These are phyloP conservation scores for Penicillium argentinense DNA, from an alignment of 495 filamentous ascomycete species.

Conservation along the genomic window DNA sequence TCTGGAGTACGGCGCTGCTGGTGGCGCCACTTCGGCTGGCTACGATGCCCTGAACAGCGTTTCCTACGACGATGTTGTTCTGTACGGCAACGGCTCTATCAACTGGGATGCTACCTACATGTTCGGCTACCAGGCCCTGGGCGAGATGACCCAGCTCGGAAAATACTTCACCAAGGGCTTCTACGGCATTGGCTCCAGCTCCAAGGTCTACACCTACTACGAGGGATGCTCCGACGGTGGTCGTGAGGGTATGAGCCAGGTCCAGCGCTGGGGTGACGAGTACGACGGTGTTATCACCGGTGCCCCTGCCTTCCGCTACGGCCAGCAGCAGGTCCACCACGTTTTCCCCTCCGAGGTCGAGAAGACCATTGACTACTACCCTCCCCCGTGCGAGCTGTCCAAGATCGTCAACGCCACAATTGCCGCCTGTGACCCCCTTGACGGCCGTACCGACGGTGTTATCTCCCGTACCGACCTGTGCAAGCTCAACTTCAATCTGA, in stretches of 20 bases:
- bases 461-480: constrained; percentile 53
- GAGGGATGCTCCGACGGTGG: constrained; percentile 41
- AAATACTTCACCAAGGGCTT: constrained; percentile 34
- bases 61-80: constrained; percentile 35
- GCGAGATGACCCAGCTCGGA: constrained; percentile 37
- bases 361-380: constrained; percentile 48
- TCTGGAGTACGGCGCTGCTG: constrained; percentile 39
- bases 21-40: constrained; percentile 37
- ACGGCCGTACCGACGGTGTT: constrained; percentile 54
- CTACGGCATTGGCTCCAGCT: constrained; percentile 27
- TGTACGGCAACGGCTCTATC: constrained; percentile 41
- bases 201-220: constrained; percentile 40
- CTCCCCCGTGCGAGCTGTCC: constrained; percentile 49
- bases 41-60: constrained; percentile 35
- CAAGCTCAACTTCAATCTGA: constrained; percentile 45
- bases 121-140: constrained; percentile 45
- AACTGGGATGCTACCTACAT: constrained; percentile 46
- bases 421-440: constrained; percentile 50
- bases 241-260: constrained; percentile 46
- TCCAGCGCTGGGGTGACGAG: constrained; percentile 50
- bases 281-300: constrained; percentile 52
- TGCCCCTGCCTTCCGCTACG: constrained; percentile 53
- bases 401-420: constrained; percentile 54
- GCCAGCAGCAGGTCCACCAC: constrained; percentile 52
- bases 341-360: constrained; percentile 44